Conservation (phyloP, 805 yeast genomes). For the Ogataea saltuana region DNA sequence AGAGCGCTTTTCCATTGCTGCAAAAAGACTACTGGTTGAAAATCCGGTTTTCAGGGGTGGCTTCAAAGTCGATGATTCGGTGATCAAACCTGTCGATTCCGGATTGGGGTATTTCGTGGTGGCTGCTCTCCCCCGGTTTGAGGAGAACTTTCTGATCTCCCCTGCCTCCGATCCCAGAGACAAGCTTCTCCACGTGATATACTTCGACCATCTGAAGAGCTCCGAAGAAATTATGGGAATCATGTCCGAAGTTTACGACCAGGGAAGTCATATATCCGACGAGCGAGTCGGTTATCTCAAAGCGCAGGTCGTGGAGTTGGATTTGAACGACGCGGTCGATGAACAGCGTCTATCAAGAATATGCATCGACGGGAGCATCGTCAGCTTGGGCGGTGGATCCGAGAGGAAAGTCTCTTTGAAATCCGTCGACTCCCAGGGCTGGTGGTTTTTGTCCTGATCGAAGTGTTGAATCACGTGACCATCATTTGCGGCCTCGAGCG, state of each 20-base stretch:
- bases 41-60: constrained; percentile 55
- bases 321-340: constrained; percentile 27
- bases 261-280: constrained; percentile 55
- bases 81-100: constrained; percentile 28
- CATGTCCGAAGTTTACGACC: constrained; percentile 55
- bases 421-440: neutral
- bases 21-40: constrained; percentile 47
- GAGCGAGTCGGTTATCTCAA: constrained; percentile 47
- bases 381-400: constrained; percentile 22
- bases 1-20: constrained; percentile 72
- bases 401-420: constrained; percentile 8
- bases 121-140: constrained; percentile 57
- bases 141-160: constrained; percentile 60
- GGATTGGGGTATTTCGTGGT: constrained; percentile 61
- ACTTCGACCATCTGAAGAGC: constrained; percentile 40
- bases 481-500: neutral
- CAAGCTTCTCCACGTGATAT: constrained; percentile 45
- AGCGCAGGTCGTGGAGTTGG: constrained; percentile 19
- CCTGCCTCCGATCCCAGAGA: constrained; percentile 54
- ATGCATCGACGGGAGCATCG: constrained; percentile 68
- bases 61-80: constrained; percentile 8
- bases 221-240: constrained; percentile 48
- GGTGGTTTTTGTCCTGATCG: constrained; percentile 7
- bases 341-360: constrained; percentile 47
- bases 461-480: neutral